Evolutionary conservation across 176 grass and related monocot species (phyloP), one percentile per base, ranked within the genome.

Genomic region (Sorghum bicolor): DNA sequence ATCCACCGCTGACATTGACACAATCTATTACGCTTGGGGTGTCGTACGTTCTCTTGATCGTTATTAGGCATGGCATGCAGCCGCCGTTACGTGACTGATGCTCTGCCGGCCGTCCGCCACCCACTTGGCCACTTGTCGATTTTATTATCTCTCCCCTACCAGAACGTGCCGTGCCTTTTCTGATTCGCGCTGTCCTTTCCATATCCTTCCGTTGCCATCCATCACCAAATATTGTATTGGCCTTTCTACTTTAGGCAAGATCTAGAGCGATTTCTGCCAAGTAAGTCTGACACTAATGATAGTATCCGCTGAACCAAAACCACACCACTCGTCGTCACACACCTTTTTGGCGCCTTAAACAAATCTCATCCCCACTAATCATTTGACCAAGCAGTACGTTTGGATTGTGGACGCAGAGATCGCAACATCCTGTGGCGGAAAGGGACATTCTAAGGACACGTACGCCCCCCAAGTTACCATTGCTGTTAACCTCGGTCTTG

Each of bases 201-300:
- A 5, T 29, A 38, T 64, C 36, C 10, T 78, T n/a, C 13, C 57
- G 10, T 19, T 50, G 14, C 67, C n/a, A 1, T 41, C 15, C 12
- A 39, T 5, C 10, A 28, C 2, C 25, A 62, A 14, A 33, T 50
- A 40, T 60, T 15, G 37, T 29, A 84, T 83, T 83, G 14, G 13
- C 25, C 62, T 77, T 77, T 77, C 82, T 77, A 32, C 82, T 77
- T 77, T 77, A 7, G 82, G 82, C 24, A 84, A 84, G 43, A 39
- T 74, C 38, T 28, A 26, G 38, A 71, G 14, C 2, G 38, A 6
- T 77, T 77, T 77, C 6, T 55, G 22, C 15, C 22, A 10, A 48
- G 4, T 1, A 26, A 20, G 16, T 20, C 39, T 75, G 57, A 12
- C 71, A 13, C 41, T 84, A 67, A 76, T 77, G 32, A 77, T 68